phyloP scores from a whole-genome alignment of 257 asterid genomes.

The Solanum phureja region DNA sequence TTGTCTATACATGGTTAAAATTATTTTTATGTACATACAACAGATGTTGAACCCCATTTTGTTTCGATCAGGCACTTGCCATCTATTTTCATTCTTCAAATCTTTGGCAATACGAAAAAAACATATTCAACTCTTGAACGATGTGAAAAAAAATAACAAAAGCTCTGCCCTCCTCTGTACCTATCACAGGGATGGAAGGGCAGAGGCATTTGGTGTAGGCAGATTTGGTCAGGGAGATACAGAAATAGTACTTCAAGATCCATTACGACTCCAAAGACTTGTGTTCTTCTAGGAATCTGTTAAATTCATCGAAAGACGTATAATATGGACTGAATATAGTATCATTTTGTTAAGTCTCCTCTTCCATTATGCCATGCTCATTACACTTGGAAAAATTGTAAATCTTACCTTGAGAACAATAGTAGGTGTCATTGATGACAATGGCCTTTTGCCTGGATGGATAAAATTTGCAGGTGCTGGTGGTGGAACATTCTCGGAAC shows the following conservation, averaged over 20 bases:
- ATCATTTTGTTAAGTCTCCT: neutral
- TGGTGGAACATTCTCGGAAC: slow-evolving; percentile 14
- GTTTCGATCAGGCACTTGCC: neutral
- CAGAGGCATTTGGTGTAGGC: no score
- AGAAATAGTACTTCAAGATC: no score
- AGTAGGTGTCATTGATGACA: slow-evolving; percentile 71
- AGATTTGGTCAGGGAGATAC: no score
- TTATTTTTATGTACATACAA: no score
- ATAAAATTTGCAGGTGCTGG: slow-evolving; percentile 62
- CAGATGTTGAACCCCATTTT: neutral
- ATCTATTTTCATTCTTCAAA: neutral
- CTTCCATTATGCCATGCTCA: neutral
- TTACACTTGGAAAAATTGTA: neutral
- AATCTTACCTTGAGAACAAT: slow-evolving; percentile 46
- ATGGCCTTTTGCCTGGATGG: slow-evolving; percentile 54
- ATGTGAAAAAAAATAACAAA: neutral
- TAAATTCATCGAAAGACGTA: neutral
- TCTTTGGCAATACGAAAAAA: neutral
- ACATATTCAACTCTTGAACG: no score
- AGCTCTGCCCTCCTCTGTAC: neutral
- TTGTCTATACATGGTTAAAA: neutral
- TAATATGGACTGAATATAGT: neutral
- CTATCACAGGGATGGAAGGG: neutral
- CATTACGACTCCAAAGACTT: neutral
- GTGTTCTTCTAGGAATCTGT: neutral